Conservation (phyloP, 176 grass and related monocot species). For the Tillandsia leiboldiana region DNA sequence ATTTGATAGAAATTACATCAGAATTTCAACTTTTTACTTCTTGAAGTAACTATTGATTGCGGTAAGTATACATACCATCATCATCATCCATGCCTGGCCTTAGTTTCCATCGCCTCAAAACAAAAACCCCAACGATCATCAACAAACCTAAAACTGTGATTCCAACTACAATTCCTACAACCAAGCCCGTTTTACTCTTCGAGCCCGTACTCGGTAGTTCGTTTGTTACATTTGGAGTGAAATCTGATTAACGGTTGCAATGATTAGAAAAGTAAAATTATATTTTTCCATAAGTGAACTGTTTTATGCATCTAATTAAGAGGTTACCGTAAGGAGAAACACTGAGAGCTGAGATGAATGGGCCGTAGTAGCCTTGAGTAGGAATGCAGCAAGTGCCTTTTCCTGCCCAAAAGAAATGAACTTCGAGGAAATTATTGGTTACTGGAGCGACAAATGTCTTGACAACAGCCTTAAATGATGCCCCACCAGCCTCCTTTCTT, state of each 20-base stretch:
- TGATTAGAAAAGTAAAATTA: constrained; percentile 12
- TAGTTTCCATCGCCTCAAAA: neutral
- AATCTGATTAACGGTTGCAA: constrained; percentile 4
- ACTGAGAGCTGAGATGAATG: constrained; percentile 68
- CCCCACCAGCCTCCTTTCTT: constrained; percentile 63
- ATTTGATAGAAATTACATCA: neutral
- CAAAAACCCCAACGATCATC: neutral
- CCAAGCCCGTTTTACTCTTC: neutral
- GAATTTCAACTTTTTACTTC: neutral
- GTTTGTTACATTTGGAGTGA: neutral
- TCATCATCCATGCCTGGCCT: neutral
- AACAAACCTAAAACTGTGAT: neutral
- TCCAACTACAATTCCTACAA: neutral
- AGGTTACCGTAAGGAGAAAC: constrained; percentile 36
- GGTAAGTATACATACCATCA: neutral
- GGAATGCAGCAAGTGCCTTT: constrained; percentile 85
- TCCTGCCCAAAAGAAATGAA: constrained; percentile 95
- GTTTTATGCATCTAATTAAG: neutral
- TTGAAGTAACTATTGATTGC: neutral
- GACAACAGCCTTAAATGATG: constrained; percentile 42
- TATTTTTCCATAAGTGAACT: neutral
- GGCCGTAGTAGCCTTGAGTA: constrained; percentile 53
- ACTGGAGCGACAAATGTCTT: constrained; percentile 45
- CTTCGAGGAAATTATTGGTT: constrained; percentile 73
- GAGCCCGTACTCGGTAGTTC: neutral